These are phyloP conservation scores for Anthoceros angustus DNA, from an alignment of 225 moss, liverwort and hornwort species.

Conservation along the genomic window DNA sequence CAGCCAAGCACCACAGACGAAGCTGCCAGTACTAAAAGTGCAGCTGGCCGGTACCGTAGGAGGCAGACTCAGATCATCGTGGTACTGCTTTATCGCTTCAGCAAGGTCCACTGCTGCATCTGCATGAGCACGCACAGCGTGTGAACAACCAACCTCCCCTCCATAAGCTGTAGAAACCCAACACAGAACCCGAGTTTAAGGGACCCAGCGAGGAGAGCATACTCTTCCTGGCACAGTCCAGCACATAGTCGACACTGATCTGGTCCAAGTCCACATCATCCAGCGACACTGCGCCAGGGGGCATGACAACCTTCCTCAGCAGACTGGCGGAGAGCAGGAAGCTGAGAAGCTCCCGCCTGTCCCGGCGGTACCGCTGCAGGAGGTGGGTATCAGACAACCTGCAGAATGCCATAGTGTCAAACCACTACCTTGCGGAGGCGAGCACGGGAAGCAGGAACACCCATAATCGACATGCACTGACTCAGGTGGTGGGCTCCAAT, in stretches of 20 bases:
- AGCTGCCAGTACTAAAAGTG: not conserved
- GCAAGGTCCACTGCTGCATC: constrained; percentile 70
- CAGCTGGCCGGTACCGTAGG: constrained; percentile 39
- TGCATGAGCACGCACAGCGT: constrained; percentile 12
- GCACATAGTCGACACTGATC: constrained; percentile 84
- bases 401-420: constrained; percentile 1
- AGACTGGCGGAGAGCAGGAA: constrained; percentile 76
- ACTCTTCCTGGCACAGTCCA: constrained; percentile 82
- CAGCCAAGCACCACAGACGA: not conserved
- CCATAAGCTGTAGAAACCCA: not conserved
- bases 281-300: constrained; percentile 82
- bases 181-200: not conserved
- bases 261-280: constrained; percentile 88
- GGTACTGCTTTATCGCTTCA: constrained; percentile 74
- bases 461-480: not conserved
- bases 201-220: not conserved
- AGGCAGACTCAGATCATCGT: constrained; percentile 60
- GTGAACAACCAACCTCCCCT: not conserved
- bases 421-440: not conserved
- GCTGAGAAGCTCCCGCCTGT: constrained; percentile 73
- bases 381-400: constrained; percentile 61
- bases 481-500: not conserved
- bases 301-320: constrained; percentile 95
- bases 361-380: constrained; percentile 75
- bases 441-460: too few relatives aligned